Conservation (phyloP, 78 protist species). For the Protostelium mycophagum region DNA sequence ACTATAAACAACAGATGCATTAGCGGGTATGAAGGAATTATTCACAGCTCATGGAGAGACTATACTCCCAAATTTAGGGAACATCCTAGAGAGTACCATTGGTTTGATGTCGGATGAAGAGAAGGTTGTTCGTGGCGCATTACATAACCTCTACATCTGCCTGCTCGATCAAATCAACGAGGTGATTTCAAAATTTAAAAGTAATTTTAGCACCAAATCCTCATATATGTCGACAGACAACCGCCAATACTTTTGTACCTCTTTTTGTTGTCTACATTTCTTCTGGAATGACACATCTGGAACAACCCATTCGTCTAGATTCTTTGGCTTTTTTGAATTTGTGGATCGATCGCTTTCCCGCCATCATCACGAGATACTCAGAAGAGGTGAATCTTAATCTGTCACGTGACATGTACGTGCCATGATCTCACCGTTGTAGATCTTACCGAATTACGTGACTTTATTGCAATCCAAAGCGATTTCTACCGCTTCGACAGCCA, state of each 20-base stretch:
- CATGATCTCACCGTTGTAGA: background rate
- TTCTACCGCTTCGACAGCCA: no score
- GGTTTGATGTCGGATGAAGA: background rate
- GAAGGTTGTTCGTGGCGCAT: background rate
- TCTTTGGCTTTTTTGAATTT: slow-evolving; percentile 42
- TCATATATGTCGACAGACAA: background rate
- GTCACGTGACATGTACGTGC: background rate
- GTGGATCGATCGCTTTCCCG: slow-evolving; percentile 37
- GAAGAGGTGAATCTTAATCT: slow-evolving; percentile 41
- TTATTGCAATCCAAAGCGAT: background rate
- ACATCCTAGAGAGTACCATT: background rate
- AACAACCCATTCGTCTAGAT: slow-evolving; percentile 46
- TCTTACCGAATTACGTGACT: background rate
- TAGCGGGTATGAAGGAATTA: background rate
- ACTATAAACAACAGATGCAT: background rate
- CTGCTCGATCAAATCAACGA: background rate
- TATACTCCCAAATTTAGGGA: background rate
- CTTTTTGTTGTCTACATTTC: slow-evolving; percentile 38
- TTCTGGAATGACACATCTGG: slow-evolving; percentile 56
- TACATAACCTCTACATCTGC: background rate
- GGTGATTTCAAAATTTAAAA: background rate
- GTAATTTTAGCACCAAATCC: background rate
- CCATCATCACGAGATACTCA: slow-evolving; percentile 11
- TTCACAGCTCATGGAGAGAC: background rate
- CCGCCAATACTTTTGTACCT: slow-evolving; percentile 28